phyloP scores from a whole-genome alignment of 2,329 filamentous ascomycete genomes.

The Colletotrichum navitas region DNA sequence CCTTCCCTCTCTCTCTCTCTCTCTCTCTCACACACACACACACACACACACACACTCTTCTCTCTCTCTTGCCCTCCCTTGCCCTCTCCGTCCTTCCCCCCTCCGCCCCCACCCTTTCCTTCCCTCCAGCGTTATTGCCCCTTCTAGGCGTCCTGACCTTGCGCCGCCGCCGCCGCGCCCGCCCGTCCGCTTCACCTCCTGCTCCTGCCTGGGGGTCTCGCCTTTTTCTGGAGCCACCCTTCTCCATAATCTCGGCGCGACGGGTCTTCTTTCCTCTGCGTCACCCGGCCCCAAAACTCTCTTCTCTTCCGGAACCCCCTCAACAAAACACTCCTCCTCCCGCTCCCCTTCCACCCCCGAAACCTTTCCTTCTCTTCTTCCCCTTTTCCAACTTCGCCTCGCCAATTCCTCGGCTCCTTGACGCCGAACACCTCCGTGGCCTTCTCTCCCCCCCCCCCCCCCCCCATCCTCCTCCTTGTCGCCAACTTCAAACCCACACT shows the following conservation, averaged over 20 bases:
- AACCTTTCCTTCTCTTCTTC: constrained; percentile 24
- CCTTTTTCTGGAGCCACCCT: constrained; percentile 41
- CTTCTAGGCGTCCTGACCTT: constrained; percentile 2
- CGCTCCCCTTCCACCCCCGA: constrained; percentile 36
- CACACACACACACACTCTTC: background rate
- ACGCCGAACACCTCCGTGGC: constrained; percentile 15
- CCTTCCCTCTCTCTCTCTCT: background rate
- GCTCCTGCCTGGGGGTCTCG: constrained; percentile 32
- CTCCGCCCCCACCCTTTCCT: background rate
- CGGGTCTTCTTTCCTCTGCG: constrained; percentile 42
- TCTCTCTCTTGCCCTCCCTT: background rate
- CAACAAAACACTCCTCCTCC: constrained; percentile 41
- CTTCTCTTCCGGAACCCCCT: constrained; percentile 42
- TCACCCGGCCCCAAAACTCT: constrained; percentile 42
- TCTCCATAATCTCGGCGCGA: constrained; percentile 42
- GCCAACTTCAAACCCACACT: background rate
- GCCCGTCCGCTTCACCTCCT: constrained; percentile 11
- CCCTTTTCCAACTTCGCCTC: constrained; percentile 28
- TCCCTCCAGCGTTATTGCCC: background rate
- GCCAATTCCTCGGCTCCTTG: constrained; percentile 11
- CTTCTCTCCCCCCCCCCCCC: background rate
- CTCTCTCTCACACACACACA: background rate
- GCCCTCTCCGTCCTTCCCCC: background rate
- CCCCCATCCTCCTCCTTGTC: background rate
- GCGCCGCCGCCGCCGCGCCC: constrained; percentile 12